A percentile compares a stretch with the other conserved stretches of the same genome.
Conservation (phyloP, 345 rosid species). For the Geranium rotundifolium region DNA sequence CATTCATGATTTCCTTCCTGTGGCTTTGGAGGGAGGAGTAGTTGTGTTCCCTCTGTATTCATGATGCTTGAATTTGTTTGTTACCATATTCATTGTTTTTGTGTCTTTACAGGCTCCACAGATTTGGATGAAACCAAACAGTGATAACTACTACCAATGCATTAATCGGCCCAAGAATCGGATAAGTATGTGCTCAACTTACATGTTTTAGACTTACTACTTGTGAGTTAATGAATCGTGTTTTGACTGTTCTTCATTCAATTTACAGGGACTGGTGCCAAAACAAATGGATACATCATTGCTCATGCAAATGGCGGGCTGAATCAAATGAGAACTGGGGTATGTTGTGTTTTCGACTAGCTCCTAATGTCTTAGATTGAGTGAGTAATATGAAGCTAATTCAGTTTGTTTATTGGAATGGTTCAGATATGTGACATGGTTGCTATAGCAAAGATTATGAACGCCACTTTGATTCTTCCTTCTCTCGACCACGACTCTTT, state of each 20-base stretch:
- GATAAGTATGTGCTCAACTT: slow-evolving; percentile 30
- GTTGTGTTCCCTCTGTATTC: neutral
- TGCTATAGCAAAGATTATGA: slow-evolving; percentile 89
- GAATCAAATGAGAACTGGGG: slow-evolving; percentile 99
- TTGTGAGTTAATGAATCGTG: neutral
- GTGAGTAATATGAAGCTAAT: neutral
- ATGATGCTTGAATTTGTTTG: neutral
- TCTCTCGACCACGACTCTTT: slow-evolving; percentile 90
- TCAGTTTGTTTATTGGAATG: slow-evolving; percentile 1
- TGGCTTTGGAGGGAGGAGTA: neutral
- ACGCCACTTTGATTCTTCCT: slow-evolving; percentile 95
- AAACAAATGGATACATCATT: slow-evolving; percentile 73
- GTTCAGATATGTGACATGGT: slow-evolving; percentile 97
- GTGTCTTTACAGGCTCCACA: slow-evolving; percentile 47
- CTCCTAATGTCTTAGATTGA: neutral
- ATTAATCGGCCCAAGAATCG: slow-evolving; percentile 45
- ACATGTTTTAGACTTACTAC: neutral
- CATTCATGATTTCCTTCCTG: neutral
- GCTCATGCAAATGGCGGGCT: slow-evolving; percentile 96
- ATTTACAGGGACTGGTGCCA: slow-evolving; percentile 22
- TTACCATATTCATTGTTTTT: neutral
- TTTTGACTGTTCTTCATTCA: neutral
- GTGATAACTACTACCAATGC: slow-evolving; percentile 49
- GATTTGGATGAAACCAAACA: slow-evolving; percentile 86
- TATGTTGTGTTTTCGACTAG: slow-evolving; percentile 20